phyloP scores from a whole-genome alignment of 1,284 basidiomycete species.

The Pseudomicrostroma phylloplanum region DNA sequence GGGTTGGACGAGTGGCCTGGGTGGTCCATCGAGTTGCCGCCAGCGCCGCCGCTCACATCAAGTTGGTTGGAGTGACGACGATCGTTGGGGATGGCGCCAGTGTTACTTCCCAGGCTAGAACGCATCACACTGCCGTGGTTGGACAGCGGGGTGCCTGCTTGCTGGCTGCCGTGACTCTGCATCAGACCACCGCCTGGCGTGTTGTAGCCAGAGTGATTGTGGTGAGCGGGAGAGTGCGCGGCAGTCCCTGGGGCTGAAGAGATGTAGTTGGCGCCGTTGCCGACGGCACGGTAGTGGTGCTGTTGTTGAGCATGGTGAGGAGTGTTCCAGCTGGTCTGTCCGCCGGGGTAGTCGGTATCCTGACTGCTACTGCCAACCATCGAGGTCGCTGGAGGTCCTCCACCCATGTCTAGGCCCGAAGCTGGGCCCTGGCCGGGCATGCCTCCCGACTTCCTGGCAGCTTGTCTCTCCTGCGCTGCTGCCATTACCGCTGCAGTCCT shows the following conservation, averaged over 20 bases:
- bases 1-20: background rate
- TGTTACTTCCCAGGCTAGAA: background rate
- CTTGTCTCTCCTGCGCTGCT: constrained; percentile 47
- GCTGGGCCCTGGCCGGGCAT: background rate
- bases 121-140: background rate
- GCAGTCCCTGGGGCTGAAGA: background rate
- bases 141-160: background rate
- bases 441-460: constrained; percentile 18
- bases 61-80: background rate
- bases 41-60: background rate
- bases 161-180: background rate
- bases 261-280: background rate
- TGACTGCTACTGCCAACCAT: no score
- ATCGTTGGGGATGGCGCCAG: background rate
- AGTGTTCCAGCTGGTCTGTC: no score
- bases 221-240: background rate
- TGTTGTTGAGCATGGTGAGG: background rate
- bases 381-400: no score
- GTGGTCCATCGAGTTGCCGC: background rate
- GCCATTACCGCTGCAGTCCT: constrained; percentile 49
- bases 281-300: background rate
- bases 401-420: no score
- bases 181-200: background rate
- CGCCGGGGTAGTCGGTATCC: no score
- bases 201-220: constrained; percentile 4